Base-by-base conservation (phyloP, 768 basidiomycete species). In the Suillus plorans region DNA sequence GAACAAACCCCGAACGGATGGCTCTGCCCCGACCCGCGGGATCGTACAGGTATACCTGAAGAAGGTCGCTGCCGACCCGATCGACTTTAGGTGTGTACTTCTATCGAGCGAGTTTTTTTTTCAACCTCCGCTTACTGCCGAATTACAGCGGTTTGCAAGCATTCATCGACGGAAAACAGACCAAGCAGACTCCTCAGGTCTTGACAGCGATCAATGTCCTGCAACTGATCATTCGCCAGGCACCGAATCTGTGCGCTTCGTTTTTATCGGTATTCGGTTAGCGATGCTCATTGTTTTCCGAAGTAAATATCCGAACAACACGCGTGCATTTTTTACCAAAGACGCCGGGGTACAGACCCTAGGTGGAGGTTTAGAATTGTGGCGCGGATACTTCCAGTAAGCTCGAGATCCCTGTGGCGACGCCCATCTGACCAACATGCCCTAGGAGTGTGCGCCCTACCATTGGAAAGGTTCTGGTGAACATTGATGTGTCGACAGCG, bases 341-440 rank as follows among this genome's bases (percentile, higher is more conserved):
- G 72, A 74, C 22, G 74, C 76, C 22, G 73, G 79, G 12, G 71
- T 64, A 18, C 67, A 56, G 50, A 0, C 2, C 8, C 68, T 77
- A 1, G 76, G 73, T 18, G 73, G 75, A 2, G 75, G 75, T 3
- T 68, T 86, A 0, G 81, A 84, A 45, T 64, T 86, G 0, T 80
- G 82, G 74, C 74, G 80, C 9, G 85, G 85, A 0, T 84, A 77
- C 50, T 85, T 80, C 63, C 84, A 85, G 85, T 86, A 62, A 36
- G 81, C 69, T 34, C n/a, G 6, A 49, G 37, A 55, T 37, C 22
- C 25, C 49, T 36, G 12, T 28, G 44, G 47, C 44, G 39, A 13
- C 44, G 12, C 36, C 1, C 57, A 53, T 36, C 58, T 57, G 67
- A 44, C n/a, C 42, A 20, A 45, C 50, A 36, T 42, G 22, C 22